These are phyloP conservation scores for Boletus smithii DNA, from an alignment of 1,284 basidiomycete genomes.

Conservation along the genomic window DNA sequence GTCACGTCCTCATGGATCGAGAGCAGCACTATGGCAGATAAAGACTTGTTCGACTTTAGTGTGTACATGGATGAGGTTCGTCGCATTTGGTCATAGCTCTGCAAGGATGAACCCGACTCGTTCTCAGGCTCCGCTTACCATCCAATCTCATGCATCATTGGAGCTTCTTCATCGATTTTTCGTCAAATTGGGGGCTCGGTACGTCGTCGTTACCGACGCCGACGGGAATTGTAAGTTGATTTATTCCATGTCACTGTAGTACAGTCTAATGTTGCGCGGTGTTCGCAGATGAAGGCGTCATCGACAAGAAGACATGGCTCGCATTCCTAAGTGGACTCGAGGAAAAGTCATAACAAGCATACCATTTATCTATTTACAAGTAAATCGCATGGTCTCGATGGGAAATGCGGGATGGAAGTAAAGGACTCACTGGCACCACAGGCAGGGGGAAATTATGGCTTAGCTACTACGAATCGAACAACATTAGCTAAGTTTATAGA, in stretches of 20 bases:
- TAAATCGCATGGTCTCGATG: not conserved
- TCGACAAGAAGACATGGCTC: conserved; percentile 93
- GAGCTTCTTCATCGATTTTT: conserved; percentile 92
- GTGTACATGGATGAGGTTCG: conserved; percentile 86
- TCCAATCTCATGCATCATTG: conserved; percentile 79
- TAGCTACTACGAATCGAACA: too few species aligned
- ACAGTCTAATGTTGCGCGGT: conserved; percentile 3
- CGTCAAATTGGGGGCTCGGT: conserved; percentile 87
- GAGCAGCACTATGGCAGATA: conserved; percentile 23
- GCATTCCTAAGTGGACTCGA: conserved; percentile 76
- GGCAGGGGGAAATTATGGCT: too few species aligned
- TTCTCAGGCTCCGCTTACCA: conserved; percentile 76
- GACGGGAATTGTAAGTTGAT: conserved; percentile 73
- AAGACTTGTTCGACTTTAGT: conserved; percentile 80
- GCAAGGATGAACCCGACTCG: not conserved
- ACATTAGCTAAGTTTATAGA: too few species aligned
- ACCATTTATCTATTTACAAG: not conserved
- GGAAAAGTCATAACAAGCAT: conserved; percentile 39
- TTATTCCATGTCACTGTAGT: not conserved
- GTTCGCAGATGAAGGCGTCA: conserved; percentile 75
- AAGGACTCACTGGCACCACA: too few species aligned
- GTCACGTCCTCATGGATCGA: conserved; percentile 57
- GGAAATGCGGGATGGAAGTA: too few species aligned
- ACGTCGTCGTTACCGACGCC: conserved; percentile 80
- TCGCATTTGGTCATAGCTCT: conserved; percentile 3